A percentile compares a stretch with the other conserved stretches of the same genome.
Conservation (phyloP, 2,329 filamentous ascomycete species). For the Colletotrichum godetiae region DNA sequence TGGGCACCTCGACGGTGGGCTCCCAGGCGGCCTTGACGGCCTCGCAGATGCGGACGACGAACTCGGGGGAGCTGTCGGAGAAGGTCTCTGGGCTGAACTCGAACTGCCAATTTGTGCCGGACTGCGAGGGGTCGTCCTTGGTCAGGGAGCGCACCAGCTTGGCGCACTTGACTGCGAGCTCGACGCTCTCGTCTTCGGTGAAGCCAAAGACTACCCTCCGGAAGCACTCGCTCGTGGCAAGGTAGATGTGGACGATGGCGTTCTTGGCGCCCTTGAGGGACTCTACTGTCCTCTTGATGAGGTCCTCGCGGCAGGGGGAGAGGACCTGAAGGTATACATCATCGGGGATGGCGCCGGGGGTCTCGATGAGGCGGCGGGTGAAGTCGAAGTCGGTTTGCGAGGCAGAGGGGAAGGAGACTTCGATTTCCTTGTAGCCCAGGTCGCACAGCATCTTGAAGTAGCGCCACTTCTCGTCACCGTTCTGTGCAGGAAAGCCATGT, state of each 20-base stretch:
- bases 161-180: conserved; percentile 85
- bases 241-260: conserved; percentile 93
- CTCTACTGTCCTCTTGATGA: conserved; percentile 90
- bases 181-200: conserved; percentile 83
- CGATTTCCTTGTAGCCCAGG: conserved; percentile 97
- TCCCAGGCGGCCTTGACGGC: conserved; percentile 96
- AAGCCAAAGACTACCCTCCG: conserved; percentile 90
- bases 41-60: conserved; percentile 84
- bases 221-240: conserved; percentile 97
- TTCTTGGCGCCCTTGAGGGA: conserved; percentile 91
- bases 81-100: conserved; percentile 91
- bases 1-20: conserved; percentile 69
- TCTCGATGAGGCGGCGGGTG: conserved; percentile 86
- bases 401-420: conserved; percentile 94
- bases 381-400: conserved; percentile 98
- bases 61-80: conserved; percentile 89
- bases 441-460: conserved; percentile 96
- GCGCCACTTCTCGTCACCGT: conserved; percentile 91
- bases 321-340: conserved; percentile 94
- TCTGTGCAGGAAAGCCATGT: conserved; percentile 60
- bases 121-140: conserved; percentile 75
- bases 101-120: conserved; percentile 77
- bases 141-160: conserved; percentile 90
- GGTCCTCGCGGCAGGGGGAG: conserved; percentile 89
- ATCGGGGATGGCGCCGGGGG: conserved; percentile 83